A percentile compares a stretch with the other conserved stretches of the same genome.
These are phyloP conservation scores for Forsythia suspensa DNA, from an alignment of 257 asterid genomes.

Conservation along the genomic window DNA sequence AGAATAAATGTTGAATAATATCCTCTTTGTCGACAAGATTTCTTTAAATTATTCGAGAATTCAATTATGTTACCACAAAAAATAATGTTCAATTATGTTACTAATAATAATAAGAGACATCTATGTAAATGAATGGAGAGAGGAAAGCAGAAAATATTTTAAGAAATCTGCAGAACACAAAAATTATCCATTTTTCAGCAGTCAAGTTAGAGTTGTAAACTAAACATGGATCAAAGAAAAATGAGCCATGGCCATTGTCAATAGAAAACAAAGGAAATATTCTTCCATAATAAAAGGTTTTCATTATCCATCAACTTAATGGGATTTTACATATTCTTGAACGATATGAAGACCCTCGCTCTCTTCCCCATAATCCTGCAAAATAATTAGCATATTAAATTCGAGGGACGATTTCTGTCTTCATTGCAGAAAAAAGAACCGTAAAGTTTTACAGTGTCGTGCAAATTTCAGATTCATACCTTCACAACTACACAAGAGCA, in stretches of 20 bases:
- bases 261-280: not conserved
- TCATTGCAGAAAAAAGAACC: not conserved
- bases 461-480: conserved; percentile 28
- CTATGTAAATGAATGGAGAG: too few species aligned
- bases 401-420: not conserved
- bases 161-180: not conserved
- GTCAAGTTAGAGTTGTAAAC: not conserved
- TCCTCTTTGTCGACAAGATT: too few species aligned
- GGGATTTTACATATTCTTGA: conserved; percentile 67
- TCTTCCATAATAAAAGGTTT: not conserved
- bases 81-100: too few species aligned
- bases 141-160: not conserved
- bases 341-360: conserved; percentile 76
- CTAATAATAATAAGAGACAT: too few species aligned
- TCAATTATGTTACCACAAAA: too few species aligned
- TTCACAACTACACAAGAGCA: conserved; percentile 69
- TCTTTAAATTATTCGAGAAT: too few species aligned
- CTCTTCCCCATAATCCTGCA: conserved; percentile 80
- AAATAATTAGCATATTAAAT: not conserved
- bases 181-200: not conserved
- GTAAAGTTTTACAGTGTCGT: not conserved
- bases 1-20: too few species aligned
- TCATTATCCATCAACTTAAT: conserved; percentile 22
- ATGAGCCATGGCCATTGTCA: not conserved
- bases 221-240: too few species aligned